Conservation (phyloP, 176 grass and related monocot genomes). For the Tillandsia fasciculata region DNA sequence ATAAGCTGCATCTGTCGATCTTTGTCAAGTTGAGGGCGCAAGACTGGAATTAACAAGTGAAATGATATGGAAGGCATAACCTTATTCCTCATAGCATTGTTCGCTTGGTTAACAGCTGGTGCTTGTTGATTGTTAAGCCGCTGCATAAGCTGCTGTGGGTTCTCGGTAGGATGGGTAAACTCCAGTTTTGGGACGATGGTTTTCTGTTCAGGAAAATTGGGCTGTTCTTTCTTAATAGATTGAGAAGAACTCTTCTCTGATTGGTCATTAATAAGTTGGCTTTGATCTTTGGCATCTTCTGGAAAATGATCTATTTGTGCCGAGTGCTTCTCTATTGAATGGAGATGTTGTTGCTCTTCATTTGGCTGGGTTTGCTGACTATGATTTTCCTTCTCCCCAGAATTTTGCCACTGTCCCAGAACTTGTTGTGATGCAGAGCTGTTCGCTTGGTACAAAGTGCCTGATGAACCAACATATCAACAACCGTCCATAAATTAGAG, state of each 20-base stretch:
- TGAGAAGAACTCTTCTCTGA: constrained; percentile 7
- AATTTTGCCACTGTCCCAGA: constrained; percentile 39
- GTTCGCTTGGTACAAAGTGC: constrained; percentile 39
- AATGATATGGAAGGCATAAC: constrained; percentile 65
- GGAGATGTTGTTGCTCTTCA: constrained; percentile 27
- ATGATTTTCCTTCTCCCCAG: constrained; percentile 30
- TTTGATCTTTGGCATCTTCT: constrained; percentile 25
- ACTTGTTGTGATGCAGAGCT: constrained; percentile 37
- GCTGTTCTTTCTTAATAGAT: constrained; percentile 24
- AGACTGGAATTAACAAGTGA: constrained; percentile 86
- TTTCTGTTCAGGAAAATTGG: constrained; percentile 36
- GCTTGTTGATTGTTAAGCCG: constrained; percentile 53
- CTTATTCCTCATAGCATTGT: constrained; percentile 37
- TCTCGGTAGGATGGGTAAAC: constrained; percentile 3
- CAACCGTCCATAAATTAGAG: too few relatives aligned
- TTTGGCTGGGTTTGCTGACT: constrained; percentile 49
- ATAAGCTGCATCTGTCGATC: constrained; percentile 79
- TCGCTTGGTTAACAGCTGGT: constrained; percentile 44
- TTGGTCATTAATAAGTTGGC: constrained; percentile 8
- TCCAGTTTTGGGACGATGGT: constrained; percentile 23
- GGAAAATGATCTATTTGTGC: constrained; percentile 19
- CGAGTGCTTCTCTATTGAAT: constrained; percentile 27
- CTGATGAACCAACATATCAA: constrained; percentile 19
- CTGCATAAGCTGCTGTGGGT: constrained; percentile 33
- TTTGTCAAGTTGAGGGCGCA: constrained; percentile 84